These are phyloP conservation scores for Phycomyces nitens DNA, from an alignment of 192 early-diverging fungal species.

Conservation along the genomic window DNA sequence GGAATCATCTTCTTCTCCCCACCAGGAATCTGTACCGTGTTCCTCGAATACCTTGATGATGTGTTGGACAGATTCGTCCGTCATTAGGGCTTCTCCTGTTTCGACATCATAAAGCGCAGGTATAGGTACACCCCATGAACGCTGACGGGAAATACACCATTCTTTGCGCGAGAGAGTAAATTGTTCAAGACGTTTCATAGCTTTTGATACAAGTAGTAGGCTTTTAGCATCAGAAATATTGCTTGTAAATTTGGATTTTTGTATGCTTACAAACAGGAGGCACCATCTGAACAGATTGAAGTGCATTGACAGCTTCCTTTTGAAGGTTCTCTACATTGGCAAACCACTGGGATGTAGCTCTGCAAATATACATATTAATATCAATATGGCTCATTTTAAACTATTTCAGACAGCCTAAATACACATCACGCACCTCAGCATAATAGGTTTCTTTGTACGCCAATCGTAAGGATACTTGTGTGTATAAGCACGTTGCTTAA, in stretches of 20 bases:
- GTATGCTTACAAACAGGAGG: conserved; percentile 48
- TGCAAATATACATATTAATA: conserved; percentile 19
- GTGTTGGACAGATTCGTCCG: conserved; percentile 58
- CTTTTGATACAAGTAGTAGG: conserved; percentile 19
- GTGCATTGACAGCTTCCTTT: conserved; percentile 52
- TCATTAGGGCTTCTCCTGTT: conserved; percentile 62
- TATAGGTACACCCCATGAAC: conserved; percentile 81
- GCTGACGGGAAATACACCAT: conserved; percentile 84
- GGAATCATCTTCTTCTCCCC: conserved; percentile 59
- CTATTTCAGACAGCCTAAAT: not conserved
- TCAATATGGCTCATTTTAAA: not conserved
- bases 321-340: conserved; percentile 66
- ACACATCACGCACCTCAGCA: conserved; percentile 40
- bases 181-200: conserved; percentile 53
- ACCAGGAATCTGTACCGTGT: conserved; percentile 69
- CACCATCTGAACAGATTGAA: conserved; percentile 53
- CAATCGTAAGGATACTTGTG: conserved; percentile 87
- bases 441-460: conserved; percentile 78
- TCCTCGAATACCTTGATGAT: conserved; percentile 57
- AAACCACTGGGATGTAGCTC: conserved; percentile 85
- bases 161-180: conserved; percentile 69
- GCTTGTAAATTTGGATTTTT: not conserved
- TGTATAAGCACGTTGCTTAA: conserved; percentile 49
- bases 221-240: no score
- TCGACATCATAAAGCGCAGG: conserved; percentile 66